Evolutionary conservation across 164 flowering plant species (phyloP), one percentile per base, ranked within the genome.

Genomic region (Stephania yunnanensis): DNA sequence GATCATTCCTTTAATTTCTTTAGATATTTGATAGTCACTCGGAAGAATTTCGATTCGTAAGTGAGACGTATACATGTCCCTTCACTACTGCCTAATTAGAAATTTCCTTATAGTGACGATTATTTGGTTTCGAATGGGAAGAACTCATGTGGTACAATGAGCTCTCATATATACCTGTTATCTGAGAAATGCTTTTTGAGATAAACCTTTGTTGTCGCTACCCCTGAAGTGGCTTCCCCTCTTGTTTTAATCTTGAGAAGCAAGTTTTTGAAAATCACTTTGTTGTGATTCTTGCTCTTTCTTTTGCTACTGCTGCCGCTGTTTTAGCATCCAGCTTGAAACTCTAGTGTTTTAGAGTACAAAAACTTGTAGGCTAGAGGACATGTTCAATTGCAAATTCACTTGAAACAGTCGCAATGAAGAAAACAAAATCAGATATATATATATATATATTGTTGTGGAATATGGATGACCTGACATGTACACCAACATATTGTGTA

Each of bases 341-440:
- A 29, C 48, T 61, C 73, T 74, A 46, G 68, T 71, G 52, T 78
- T 78, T 75, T 78, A 72, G 45, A 46, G 58, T 50, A 50, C 76
- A 12, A 83, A 72, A 80, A 79, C 73, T 68, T 73, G 76, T 42
- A 73, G 67, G 44, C 82, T 78, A 11, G 58, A 52, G 1, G 74
- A 78, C 45, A 78, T 48, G 1, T 86, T 75, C 48, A 82, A 58
- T 81, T 67, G 76, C 73, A 85, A 73, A 70, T 85, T 84, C 81
- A 81, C 92, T 88, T 87, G 77, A 81, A 55, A 76, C 67, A 78
- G 11, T 9, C 29, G 22, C 22, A 29, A 19, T 61, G 9, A n/a
- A 70, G 7, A 15, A 46, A n/a, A 71, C 25, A 36, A 6, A 8
- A 7, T 4, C 3, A 45, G 61, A 9, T 11, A 11, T 63, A 36